Conservation (phyloP, 805 yeast species). For the Teunomyces pallodes region DNA sequence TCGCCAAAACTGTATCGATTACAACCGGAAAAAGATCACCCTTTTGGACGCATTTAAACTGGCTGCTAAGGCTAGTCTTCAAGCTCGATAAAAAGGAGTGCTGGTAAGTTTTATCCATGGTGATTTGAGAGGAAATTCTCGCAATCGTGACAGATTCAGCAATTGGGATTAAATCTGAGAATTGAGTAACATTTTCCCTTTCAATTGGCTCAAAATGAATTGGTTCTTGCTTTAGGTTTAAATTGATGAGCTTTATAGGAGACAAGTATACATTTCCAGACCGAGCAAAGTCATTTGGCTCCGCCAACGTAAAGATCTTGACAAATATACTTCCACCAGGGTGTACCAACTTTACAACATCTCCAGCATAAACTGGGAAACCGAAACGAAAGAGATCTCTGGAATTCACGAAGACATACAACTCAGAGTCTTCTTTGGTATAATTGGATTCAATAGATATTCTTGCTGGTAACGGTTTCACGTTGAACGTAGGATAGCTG, state of each 20-base stretch:
- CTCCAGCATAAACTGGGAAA: slow-evolving; percentile 70
- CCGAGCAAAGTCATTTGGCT: slow-evolving; percentile 45
- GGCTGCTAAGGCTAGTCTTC: slow-evolving; percentile 57
- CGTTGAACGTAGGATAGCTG: slow-evolving; percentile 15
- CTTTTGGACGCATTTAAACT: slow-evolving; percentile 55
- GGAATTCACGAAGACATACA: slow-evolving; percentile 42
- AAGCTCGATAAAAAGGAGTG: slow-evolving; percentile 58
- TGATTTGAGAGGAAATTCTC: slow-evolving; percentile 64
- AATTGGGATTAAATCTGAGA: slow-evolving; percentile 36
- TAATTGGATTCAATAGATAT: slow-evolving; percentile 20
- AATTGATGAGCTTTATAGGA: slow-evolving; percentile 56
- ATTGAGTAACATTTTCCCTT: slow-evolving; percentile 11
- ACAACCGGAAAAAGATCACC: slow-evolving; percentile 76
- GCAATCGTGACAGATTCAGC: slow-evolving; percentile 68
- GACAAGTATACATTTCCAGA: slow-evolving; percentile 50
- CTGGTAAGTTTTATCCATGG: slow-evolving; percentile 64
- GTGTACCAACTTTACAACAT: slow-evolving; percentile 42
- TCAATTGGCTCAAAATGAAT: slow-evolving; percentile 20
- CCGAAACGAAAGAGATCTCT: slow-evolving; percentile 47
- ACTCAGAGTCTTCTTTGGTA: slow-evolving; percentile 36
- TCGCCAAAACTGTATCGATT: slow-evolving; percentile 66
- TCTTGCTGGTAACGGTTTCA: slow-evolving; percentile 29
- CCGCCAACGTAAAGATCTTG: slow-evolving; percentile 57
- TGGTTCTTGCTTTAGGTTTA: slow-evolving; percentile 32
- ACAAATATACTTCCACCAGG: slow-evolving; percentile 24